Evolutionary conservation across 2,329 filamentous ascomycete genomes (phyloP).

Genomic region (Paraconiothyrium sp.): DNA sequence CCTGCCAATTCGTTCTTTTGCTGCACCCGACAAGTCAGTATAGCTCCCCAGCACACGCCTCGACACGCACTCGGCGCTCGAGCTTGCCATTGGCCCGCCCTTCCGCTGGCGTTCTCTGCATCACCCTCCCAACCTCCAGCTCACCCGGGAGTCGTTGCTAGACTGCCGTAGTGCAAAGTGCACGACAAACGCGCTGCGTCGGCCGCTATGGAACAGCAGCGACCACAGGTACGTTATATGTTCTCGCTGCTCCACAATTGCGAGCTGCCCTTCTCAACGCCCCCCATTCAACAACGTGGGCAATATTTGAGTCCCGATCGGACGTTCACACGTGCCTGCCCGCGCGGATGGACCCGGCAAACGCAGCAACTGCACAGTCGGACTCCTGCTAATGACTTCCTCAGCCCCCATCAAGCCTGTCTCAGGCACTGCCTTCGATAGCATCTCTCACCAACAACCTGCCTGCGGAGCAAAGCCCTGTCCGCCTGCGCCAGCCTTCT

Average conservation of each 20-base stretch:
- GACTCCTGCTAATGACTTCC: slow-evolving; percentile 6
- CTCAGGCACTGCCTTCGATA: slow-evolving; percentile 51
- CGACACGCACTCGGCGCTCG: slow-evolving; percentile 11
- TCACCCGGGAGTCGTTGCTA: slow-evolving; percentile 19
- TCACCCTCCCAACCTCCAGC: slow-evolving; percentile 28
- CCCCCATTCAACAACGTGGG: background rate
- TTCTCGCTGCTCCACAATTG: background rate
- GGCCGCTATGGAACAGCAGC: slow-evolving; percentile 45
- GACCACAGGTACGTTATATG: slow-evolving; percentile 22
- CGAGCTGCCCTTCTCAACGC: background rate
- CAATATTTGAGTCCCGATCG: background rate
- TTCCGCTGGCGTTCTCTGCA: slow-evolving; percentile 35
- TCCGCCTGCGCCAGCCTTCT: slow-evolving; percentile 43
- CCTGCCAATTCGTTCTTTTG: slow-evolving; percentile 23
- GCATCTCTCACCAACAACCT: slow-evolving; percentile 49
- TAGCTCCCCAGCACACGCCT: background rate
- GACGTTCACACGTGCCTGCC: background rate
- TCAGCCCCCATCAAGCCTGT: slow-evolving; percentile 30
- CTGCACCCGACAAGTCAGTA: slow-evolving; percentile 13
- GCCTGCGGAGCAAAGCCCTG: slow-evolving; percentile 44
- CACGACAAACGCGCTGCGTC: slow-evolving; percentile 17
- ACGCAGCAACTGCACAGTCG: background rate
- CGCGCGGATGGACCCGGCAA: background rate
- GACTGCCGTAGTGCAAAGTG: slow-evolving; percentile 29
- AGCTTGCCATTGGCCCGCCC: slow-evolving; percentile 32